Evolutionary conservation across 2,329 filamentous ascomycete species (phyloP).

Genomic region (Aspergillus aculeatus): DNA sequence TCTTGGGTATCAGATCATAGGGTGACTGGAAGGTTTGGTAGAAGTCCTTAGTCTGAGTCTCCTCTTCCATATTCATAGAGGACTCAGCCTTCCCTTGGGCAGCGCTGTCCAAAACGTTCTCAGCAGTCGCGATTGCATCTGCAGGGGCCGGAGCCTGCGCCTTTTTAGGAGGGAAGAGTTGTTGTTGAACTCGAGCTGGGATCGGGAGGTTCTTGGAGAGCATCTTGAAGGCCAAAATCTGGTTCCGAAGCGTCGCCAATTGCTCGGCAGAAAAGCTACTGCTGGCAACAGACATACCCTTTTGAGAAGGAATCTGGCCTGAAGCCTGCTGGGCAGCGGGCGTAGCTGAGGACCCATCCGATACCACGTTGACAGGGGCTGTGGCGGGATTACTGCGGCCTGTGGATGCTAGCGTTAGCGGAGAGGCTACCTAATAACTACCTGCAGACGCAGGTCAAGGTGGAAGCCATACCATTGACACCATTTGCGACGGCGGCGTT

Average conservation of each 20-base stretch:
- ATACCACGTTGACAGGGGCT: slow-evolving; percentile 30
- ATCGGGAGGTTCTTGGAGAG: slow-evolving; percentile 84
- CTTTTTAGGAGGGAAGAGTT: slow-evolving; percentile 66
- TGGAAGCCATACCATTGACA: slow-evolving; percentile 38
- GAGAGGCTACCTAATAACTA: neutral
- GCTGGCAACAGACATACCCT: slow-evolving; percentile 31
- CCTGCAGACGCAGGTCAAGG: neutral
- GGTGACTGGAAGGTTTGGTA: slow-evolving; percentile 78
- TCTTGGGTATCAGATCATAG: slow-evolving; percentile 56
- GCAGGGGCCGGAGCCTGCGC: slow-evolving; percentile 38
- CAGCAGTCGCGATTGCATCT: slow-evolving; percentile 33
- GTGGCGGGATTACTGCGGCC: slow-evolving; percentile 37
- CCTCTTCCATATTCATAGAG: slow-evolving; percentile 28
- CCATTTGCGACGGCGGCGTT: slow-evolving; percentile 38
- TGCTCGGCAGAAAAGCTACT: slow-evolving; percentile 76
- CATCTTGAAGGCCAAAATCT: slow-evolving; percentile 89
- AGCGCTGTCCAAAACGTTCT: slow-evolving; percentile 40
- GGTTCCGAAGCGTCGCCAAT: slow-evolving; percentile 72
- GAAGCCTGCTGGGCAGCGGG: slow-evolving; percentile 21
- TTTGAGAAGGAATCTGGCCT: slow-evolving; percentile 24
- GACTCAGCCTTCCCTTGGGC: slow-evolving; percentile 36
- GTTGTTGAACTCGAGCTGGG: slow-evolving; percentile 73
- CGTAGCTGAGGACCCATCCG: slow-evolving; percentile 23
- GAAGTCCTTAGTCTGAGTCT: slow-evolving; percentile 35
- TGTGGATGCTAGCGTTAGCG: slow-evolving; percentile 15